Evolutionary conservation across 164 flowering plant genomes (phyloP), one percentile per base, ranked within the genome.

Genomic region (Tinospora cordifolia): DNA sequence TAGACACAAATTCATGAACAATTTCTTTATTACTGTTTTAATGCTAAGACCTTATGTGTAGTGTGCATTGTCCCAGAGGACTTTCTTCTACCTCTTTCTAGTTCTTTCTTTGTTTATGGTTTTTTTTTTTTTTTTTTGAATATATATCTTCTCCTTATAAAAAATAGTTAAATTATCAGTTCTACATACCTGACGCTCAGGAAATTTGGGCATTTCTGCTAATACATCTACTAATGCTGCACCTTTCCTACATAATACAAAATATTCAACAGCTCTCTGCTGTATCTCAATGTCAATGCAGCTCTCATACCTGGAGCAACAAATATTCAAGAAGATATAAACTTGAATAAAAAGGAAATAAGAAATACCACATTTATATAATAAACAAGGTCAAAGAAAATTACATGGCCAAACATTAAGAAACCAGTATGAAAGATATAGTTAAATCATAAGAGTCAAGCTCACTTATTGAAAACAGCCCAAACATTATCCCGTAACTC

Each of bases 201-300:
- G 98, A 77, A 95, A 95, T 80, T 95, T 95, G 19, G 99, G 99
- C 98, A 92, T 95, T 83, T 92, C 99, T 72, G 99, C 96, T 79
- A 95, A 79, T 75, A 95, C 86, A 80, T 92, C 99, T 83, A 82
- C 78, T 58, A 91, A 77, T 73, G 89, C 91, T 68, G 86, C 90
- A 79, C 99, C 99, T 82, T 89, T 95, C 79, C 75, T 80, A 79
- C 98, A 90, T 78, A 95, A 79, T 60, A 87, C 84, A 81, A 86
- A 76, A 77, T 95, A 95, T 74, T 95, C 99, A 76, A 86, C 89
- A 71, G 99, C 99, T 71, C 99, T 81, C 74, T 95, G 99, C 73
- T 95, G 99, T 83, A 95, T 90, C 78, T 95, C 99, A 54, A 80
- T 93, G 82, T 95, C 99, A 76, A 95, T 92, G 83, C 88, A 91